Evolutionary conservation across 768 basidiomycete species (phyloP).

Genomic region (Tephrocybe sp.): DNA sequence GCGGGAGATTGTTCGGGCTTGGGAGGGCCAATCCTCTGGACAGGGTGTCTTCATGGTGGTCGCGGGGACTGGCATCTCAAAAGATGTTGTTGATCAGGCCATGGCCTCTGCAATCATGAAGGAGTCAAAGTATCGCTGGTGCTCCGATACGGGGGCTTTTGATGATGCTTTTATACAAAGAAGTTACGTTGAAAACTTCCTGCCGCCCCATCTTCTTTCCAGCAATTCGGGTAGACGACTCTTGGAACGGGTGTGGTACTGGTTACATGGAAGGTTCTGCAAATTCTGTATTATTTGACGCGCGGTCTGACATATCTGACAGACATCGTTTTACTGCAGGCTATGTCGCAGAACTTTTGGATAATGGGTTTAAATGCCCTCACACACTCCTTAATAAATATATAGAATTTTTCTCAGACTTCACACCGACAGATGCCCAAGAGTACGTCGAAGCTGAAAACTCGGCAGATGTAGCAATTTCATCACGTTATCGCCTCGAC

Average conservation of each 20-base stretch:
- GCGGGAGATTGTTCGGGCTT: slow-evolving; percentile 42
- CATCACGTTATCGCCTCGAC: slow-evolving; percentile 38
- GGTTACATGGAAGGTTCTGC: slow-evolving; percentile 43
- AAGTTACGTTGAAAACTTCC: slow-evolving; percentile 36
- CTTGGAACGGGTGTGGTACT: slow-evolving; percentile 41
- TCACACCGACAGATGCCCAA: slow-evolving; percentile 37
- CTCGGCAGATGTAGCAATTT: slow-evolving; percentile 25
- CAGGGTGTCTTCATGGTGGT: slow-evolving; percentile 44
- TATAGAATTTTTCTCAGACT: slow-evolving; percentile 39
- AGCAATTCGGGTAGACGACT: slow-evolving; percentile 30
- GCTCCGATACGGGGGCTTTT: slow-evolving; percentile 45
- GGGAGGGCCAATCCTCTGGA: slow-evolving; percentile 37
- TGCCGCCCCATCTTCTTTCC: slow-evolving; percentile 30
- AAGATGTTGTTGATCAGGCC: slow-evolving; percentile 43
- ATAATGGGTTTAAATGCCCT: slow-evolving; percentile 37
- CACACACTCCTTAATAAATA: slow-evolving; percentile 42
- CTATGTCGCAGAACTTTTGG: slow-evolving; percentile 39
- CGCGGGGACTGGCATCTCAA: slow-evolving; percentile 46
- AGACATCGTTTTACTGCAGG: slow-evolving; percentile 50
- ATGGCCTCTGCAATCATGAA: slow-evolving; percentile 50
- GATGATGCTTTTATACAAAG: slow-evolving; percentile 31
- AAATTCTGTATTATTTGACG: background rate
- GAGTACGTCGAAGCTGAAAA: slow-evolving; percentile 30
- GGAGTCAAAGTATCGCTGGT: slow-evolving; percentile 44
- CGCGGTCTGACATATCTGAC: background rate